A percentile compares a stretch with the other conserved stretches of the same genome.
Evolutionary conservation across 305 asterid species (phyloP).

Genomic region (Fraxinus velutina): DNA sequence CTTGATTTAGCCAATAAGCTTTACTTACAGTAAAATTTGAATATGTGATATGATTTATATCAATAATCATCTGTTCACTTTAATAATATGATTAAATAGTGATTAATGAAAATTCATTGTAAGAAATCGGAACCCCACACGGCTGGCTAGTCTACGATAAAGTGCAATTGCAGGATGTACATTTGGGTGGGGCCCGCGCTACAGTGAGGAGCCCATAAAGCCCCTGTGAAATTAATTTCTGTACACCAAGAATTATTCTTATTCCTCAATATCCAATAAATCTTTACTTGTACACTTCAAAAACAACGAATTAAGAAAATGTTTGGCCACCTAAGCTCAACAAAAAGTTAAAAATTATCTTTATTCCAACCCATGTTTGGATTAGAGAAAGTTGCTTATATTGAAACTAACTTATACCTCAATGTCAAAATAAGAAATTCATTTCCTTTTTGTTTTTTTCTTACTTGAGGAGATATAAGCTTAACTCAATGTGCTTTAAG

Average conservation of each 20-base stretch:
- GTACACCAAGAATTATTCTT: background rate
- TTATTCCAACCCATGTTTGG: background rate
- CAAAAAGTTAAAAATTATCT: background rate
- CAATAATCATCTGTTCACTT: background rate
- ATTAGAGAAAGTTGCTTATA: background rate
- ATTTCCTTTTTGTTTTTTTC: too few relatives aligned
- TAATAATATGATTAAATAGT: background rate
- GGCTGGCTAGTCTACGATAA: conserved; percentile 22
- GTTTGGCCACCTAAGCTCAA: background rate
- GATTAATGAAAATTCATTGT: background rate
- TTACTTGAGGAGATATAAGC: background rate
- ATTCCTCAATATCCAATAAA: conserved; percentile 10
- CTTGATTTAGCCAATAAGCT: background rate
- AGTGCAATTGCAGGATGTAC: background rate
- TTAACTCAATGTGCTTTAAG: background rate
- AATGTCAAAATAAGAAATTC: background rate
- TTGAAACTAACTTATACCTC: background rate
- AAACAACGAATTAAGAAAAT: background rate
- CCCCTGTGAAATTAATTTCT: too few relatives aligned
- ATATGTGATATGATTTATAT: background rate
- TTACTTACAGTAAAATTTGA: background rate
- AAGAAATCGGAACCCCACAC: conserved; percentile 33
- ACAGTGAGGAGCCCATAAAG: too few relatives aligned
- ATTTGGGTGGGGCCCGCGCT: background rate
- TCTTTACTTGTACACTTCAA: conserved; percentile 18